Evolutionary conservation across 2,329 filamentous ascomycete species (phyloP), one percentile per base, ranked within the genome.

Genomic region (Aspergillus arachidicola): DNA sequence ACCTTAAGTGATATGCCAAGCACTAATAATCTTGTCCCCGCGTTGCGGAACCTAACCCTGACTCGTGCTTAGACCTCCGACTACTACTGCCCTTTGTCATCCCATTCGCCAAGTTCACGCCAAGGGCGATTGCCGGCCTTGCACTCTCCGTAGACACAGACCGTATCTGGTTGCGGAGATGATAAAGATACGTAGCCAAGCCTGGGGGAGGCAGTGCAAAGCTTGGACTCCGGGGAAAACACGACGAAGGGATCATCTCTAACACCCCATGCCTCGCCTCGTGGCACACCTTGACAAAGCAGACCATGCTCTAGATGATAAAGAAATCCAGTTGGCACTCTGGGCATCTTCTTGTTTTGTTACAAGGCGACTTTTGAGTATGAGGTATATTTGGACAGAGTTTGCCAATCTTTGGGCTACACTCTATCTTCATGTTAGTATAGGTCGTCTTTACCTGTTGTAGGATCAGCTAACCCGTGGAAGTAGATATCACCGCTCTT

Each of bases 181-280:
- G 23, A 34, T 34, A 32, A 53, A n/a, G 28, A 53, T 21, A 32
- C 28, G 21, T 5, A 19, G 59, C 50, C 59, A 60, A 50, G 50
- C 6, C 6, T 48, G 59, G 59, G 58, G 59, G 59, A 60, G 59
- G 59, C 59, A 56, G 59, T 60, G 59, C 59, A 60, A 60, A 57
- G 51, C 59, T 60, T 60, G 59, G 51, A 43, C 28, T 28, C 26
- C 2, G 32, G 46, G 23, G 32, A 2, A 21, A 43, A n/a, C 28
- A 28, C 14, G 28, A 34, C 2, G 14, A 53, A 23, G 28, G 26
- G 7, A 11, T 45, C 11, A 34, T 34, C 21, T 28, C 19, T 14
- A 26, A 34, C 12, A 19, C 26, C 28, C 19, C 28, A 34, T 2
- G 26, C 5, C 43, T 58, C 23, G 6, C 45, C 45, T 48, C 45